Base-by-base conservation (phyloP, 805 yeast genomes). In the Barnettozyma pratensis region DNA sequence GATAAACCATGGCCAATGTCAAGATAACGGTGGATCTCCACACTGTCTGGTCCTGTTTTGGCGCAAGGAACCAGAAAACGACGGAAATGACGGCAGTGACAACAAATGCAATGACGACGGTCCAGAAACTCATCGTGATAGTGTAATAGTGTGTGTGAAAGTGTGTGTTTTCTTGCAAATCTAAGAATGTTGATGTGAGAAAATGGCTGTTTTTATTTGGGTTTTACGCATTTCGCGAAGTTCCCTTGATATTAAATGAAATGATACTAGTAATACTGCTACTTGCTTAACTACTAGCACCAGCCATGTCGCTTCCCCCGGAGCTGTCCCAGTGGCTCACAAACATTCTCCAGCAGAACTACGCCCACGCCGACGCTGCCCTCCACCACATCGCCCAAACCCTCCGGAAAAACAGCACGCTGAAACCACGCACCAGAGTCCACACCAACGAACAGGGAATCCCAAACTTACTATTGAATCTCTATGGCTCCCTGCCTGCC, bases 31-130 rank as follows among this genome's bases (percentile, higher is more conserved):
- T 81, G 55, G 86, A 80, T 70, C 90, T 77, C 88, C 89, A 80
- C 46, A 80, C 84, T 77, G 87, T 81, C 67, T 75, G 79, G 65
- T 89, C 86, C 58, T 83, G 78, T 67, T 85, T 84, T 41, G 97
- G 97, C 7, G 97, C 95, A 66, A 81, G 74, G 45, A 76, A 70
- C 97, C 97, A 91, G 51, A 90, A 83, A 40, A 76, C 72, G n/a
- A 78, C 74, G 11, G 89, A 80, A 39, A 78, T 68, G 27, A 74
- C 75, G 29, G 74, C 77, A 10, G 83, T 83, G 48, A 79, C 70
- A 28, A 83, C 60, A 52, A 89, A 72, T 31, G 80, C 85, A 49
- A 78, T 69, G 49, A 87, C 71, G 54, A 88, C 92, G 45, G 86
- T 78, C 47, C 45, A 50, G 39, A 46, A 41, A 25, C 42, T 32